Evolutionary conservation across 1,139 yeast genomes (phyloP).

Genomic region (Hyphopichia khmerensis): DNA sequence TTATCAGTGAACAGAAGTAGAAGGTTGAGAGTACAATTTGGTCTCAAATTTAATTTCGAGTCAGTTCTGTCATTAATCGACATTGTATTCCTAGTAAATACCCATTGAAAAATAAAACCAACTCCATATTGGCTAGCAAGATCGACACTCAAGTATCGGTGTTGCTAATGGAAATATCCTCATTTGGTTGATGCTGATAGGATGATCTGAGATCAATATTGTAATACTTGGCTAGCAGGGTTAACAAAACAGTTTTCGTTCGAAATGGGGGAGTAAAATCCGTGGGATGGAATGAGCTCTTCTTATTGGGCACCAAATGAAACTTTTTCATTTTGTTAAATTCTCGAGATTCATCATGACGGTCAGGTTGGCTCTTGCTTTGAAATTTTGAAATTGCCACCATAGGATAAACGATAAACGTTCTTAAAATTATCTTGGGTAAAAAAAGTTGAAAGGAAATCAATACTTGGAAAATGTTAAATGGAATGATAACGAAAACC

Average conservation of each 20-base stretch:
- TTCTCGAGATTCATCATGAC: not conserved
- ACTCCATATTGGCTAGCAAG: too few relatives aligned
- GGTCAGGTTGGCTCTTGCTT: too few relatives aligned
- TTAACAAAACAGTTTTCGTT: slow-evolving; percentile 12
- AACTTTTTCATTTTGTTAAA: not conserved
- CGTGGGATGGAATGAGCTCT: not conserved
- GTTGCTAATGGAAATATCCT: not conserved
- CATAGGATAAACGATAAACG: slow-evolving; percentile 15
- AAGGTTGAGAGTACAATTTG: too few relatives aligned
- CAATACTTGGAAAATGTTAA: slow-evolving; percentile 13
- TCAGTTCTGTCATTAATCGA: too few relatives aligned
- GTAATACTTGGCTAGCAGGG: slow-evolving; percentile 13
- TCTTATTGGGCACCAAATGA: not conserved
- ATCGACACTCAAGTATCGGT: not conserved
- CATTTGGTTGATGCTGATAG: not conserved
- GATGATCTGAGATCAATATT: slow-evolving; percentile 7
- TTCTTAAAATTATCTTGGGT: slow-evolving; percentile 17
- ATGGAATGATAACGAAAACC: slow-evolving; percentile 16
- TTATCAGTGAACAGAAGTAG: too few relatives aligned
- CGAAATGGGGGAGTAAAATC: slow-evolving; percentile 2
- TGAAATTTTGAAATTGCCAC: slow-evolving; percentile 1
- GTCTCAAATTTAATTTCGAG: too few relatives aligned
- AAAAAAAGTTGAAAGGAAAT: slow-evolving; percentile 15
- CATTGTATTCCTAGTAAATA: too few relatives aligned
- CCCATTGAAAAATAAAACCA: too few relatives aligned